A percentile compares a stretch with the other conserved stretches of the same genome.
Conservation (phyloP, 2,329 filamentous ascomycete genomes). For the Sordariomycetes sp. region DNA sequence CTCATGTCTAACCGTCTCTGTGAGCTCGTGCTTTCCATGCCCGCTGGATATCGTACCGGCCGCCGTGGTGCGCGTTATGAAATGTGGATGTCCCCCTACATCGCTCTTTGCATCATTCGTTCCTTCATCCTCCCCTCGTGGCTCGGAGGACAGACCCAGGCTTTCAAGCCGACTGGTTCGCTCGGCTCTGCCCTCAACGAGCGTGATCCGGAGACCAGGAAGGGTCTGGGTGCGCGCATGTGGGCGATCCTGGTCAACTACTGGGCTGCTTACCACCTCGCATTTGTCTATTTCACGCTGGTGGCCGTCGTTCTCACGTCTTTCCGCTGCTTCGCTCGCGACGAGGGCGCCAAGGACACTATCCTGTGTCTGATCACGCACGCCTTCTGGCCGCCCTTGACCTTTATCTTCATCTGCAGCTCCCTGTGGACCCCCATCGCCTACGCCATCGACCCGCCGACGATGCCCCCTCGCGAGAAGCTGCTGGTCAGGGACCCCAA, state of each 20-base stretch:
- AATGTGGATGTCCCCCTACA: constrained; percentile 56
- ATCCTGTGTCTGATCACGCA: constrained; percentile 47
- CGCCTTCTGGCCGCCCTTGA: constrained; percentile 52
- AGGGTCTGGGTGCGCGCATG: constrained; percentile 43
- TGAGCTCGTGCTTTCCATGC: constrained; percentile 49
- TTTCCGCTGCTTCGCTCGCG: constrained; percentile 37
- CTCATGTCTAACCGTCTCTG: constrained; percentile 42
- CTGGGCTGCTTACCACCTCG: constrained; percentile 44
- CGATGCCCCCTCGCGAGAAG: constrained; percentile 47
- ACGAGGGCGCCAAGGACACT: constrained; percentile 26
- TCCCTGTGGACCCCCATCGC: constrained; percentile 49
- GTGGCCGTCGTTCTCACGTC: constrained; percentile 38
- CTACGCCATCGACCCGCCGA: constrained; percentile 52
- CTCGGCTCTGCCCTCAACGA: constrained; percentile 47
- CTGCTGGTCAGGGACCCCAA: constrained; percentile 45
- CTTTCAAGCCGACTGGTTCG: constrained; percentile 53
- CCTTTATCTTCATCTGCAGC: constrained; percentile 44
- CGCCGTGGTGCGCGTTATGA: constrained; percentile 46
- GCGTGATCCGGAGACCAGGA: constrained; percentile 40
- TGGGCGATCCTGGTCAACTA: constrained; percentile 46
- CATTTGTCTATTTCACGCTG: constrained; percentile 43
- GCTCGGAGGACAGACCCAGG: constrained; percentile 49
- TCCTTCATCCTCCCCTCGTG: constrained; percentile 49
- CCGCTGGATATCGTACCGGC: constrained; percentile 49
- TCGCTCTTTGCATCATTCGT: constrained; percentile 46